Evolutionary conservation across 2,329 filamentous ascomycete species (phyloP), one percentile per base, ranked within the genome.

Genomic region (Herpotrichia juniperi): DNA sequence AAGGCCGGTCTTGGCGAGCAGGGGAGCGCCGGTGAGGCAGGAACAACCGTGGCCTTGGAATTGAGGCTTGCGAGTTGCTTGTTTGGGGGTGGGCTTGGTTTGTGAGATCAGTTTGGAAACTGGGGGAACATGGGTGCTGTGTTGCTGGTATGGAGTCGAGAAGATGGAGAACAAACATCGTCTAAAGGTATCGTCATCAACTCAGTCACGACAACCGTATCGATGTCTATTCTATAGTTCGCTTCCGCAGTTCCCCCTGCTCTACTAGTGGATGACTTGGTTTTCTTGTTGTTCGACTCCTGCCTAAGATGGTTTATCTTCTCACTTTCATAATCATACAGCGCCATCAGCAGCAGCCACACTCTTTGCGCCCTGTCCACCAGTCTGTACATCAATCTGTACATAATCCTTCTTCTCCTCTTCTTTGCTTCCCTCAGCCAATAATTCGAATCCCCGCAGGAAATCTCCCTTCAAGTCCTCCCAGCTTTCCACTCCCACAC

Each of bases 401-500:
- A 42, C 51, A 26, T 44, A 47, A 30, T 17, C 22, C 14, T 10
- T 42, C 11, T 43, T 42, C 34, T 34, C 35, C 16, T 35, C 48
- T 11, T 25, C 48, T 11, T 25, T 19, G 1, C 21, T 46, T 26
- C 39, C 46, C 7, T 42, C 43, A 7, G 47, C 50, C 2, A 72
- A 31, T 12, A 47, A 47, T 51, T 61, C 57, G 34, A 74, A 71
- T 0, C 67, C 72, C 16, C 39, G 14, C 30, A 71, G 10, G 35
- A 97, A 71, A 78, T 97, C 93, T 31, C 82, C 82, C 72, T 82
- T 86, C 69, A 99, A 71, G 76, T 97, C 94, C 73, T 94, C 89
- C 80, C 89, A 89, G 42, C 83, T 85, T 79, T 99, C 94, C 26
- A 97, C 83, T 0, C 94, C 94, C 28, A 97, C 77, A 72, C 93